Evolutionary conservation across 768 basidiomycete species (phyloP), one percentile per base, ranked within the genome.

Genomic region (Kwoniella dendrophila): DNA sequence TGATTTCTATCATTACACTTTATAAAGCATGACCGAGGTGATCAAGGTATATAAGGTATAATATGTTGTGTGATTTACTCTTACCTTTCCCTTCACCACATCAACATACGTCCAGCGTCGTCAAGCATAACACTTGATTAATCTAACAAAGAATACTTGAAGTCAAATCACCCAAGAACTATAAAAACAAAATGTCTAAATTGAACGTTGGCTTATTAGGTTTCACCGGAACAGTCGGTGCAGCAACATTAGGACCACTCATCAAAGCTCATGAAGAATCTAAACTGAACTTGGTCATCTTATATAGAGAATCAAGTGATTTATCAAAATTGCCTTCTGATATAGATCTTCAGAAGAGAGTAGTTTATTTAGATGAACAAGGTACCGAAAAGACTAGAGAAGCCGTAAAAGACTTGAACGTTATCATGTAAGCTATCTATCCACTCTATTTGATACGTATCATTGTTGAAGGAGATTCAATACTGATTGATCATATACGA

Each of bases 141-240:
- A 8, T 38, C 36, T 18, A 8, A 8, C 36, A 38, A 8, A 8
- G 8, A 38, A 8, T 18, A 38, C 8, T 18, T 18, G 8, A 38
- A 38, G 8, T 38, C 36, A 38, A 38, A 38, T n/a, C n/a, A n/a
- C n/a, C 43, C 20, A 22, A 44, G 20, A 11, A 6, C 43, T 12
- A n/a, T 52, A 7, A 24, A 55, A 12, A 55, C 53, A 55, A 20
- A 26, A 55, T 55, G 53, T 55, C 53, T 4, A 49, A 26, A 10
- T 18, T 41, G 36, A 55, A 36, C 24, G 32, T 59, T 49, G 58
- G 44, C 32, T 40, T 52, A 10, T 30, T 51, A 34, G 58, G 58
- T 51, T 43, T 26, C 49, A 52, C 48, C 6, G 62, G 62, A 8
- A 57, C 40, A 43, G 56, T 63, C 29, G 62, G 62, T 27, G 30